Base-by-base conservation (phyloP, 2,329 filamentous ascomycete species). In the Hymenoscyphus occultus region DNA sequence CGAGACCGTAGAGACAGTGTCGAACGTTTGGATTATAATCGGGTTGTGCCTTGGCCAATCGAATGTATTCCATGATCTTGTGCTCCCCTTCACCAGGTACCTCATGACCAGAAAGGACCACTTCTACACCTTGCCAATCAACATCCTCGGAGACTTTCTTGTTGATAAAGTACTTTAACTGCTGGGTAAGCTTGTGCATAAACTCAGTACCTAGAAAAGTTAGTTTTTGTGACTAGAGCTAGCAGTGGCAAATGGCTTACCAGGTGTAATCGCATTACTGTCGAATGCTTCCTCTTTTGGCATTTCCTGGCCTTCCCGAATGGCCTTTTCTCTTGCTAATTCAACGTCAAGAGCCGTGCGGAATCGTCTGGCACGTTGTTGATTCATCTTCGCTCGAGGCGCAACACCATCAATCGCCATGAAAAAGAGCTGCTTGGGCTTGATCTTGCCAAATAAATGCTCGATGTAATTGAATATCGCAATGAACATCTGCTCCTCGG, bases 51-150 rank as follows among this genome's bases (percentile, higher is more conserved):
- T 98, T 98, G 68, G 95, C 92, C 78, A 96, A 92, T 72, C 95
- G 91, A 78, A 99, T 99, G 78, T 99, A 99, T 79, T 99, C 96
- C 95, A 99, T 99, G 79, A 99, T 97, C 81, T 99, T 99, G 82
- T 99, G 95, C 79, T 99, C 95, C 73, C 95, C 95, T 80, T 99
- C 96, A 73, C 95, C 95, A 6, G 95, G 95, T 32, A 98, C 94
- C 78, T 99, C 96, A 76, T 99, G 96, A 63, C 96, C 95, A 5
- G 95, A 99, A 65, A 99, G 84, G 62, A 99, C 93, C 72, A 99
- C 89, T 76, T 98, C 93, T 70, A 96, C 95, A 66, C 91, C 91
- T 80, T 99, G 95, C 95, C 95, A 99, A 74, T 99, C 95, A 59
- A 89, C 87, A 77, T 99, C 95, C 77, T 99, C 94, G 2, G 93